Percentiles rank a stretch among this genome's conserved stretches.
Conservation (phyloP, 2,329 filamentous ascomycete species). For the Alternaria hordeiaustralica region DNA sequence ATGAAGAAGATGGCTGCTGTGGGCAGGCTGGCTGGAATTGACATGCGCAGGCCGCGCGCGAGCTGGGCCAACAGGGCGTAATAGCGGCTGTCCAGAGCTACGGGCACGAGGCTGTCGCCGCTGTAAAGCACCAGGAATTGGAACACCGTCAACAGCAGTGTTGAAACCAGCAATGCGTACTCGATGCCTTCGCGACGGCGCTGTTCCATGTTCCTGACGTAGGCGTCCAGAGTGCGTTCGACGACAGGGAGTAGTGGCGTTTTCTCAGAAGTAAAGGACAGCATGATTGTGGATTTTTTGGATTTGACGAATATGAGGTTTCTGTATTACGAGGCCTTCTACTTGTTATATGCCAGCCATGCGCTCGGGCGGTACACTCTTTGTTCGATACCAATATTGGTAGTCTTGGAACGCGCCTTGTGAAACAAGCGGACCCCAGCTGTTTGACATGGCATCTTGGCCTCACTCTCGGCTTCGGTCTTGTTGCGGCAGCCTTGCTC, state of each 20-base stretch:
- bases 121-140: constrained; percentile 27
- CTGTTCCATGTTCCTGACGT: not conserved
- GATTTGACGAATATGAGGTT: not conserved
- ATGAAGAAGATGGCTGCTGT: constrained; percentile 29
- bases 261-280: constrained; percentile 11
- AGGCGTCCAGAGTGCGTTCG: not conserved
- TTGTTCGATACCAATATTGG: constrained; percentile 1
- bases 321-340: not conserved
- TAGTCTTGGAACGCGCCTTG: constrained; percentile 8
- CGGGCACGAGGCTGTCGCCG: constrained; percentile 7
- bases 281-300: not conserved
- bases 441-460: constrained; percentile 14
- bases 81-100: not conserved
- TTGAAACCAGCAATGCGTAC: constrained; percentile 6
- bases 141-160: constrained; percentile 15
- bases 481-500: constrained; percentile 1
- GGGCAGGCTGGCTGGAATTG: constrained; percentile 28
- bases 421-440: constrained; percentile 12
- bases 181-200: constrained; percentile 7
- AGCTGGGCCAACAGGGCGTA: constrained; percentile 18
- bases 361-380: constrained; percentile 1
- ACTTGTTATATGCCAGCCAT: constrained; percentile 1
- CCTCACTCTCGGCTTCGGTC: not conserved
- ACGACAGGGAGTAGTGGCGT: constrained; percentile 9
- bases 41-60: constrained; percentile 24